Base-by-base conservation (phyloP, 2,329 filamentous ascomycete species). In the Nakataea oryzae region DNA sequence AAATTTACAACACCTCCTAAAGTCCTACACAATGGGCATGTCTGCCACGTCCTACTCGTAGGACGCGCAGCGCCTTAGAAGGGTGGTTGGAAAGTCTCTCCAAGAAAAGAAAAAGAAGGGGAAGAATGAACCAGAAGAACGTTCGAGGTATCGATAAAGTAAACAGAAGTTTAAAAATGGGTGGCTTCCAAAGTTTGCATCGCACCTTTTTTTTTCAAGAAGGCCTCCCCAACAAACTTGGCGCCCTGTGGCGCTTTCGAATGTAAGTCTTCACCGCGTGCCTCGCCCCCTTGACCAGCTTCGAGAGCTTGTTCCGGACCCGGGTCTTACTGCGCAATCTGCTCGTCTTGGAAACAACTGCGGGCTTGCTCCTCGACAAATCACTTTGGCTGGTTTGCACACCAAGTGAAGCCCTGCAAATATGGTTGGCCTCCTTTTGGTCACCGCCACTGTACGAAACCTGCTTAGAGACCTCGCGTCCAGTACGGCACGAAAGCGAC, bases 221-320 rank as follows among this genome's bases (percentile, higher is more conserved):
- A 58, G 11, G 29, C 12, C 27, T 24, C 54, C 27, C 54, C 54
- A 56, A 56, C 26, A 17, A 56, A 5, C 54, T 28, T 11, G 12
- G n/a, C n/a, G n/a, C 41, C 56, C 56, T n/a, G 11, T 29, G 56
- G 29, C 56, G 56, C 29, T 29, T 27, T 9, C n/a, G 56, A 14
- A 58, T 29, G 29, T 58, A 58, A 32, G 27, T 29, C 29, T 57
- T 58, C 17, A 62, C 28, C 3, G 47, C 50, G 11, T 41, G 27
- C 47, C 54, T 62, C 54, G 62, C 62, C 9, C 62, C 62, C 41
- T 57, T 63, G 17, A 63, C 34, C 54, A 61, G 61, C 24, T 41
- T 60, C n/a, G 62, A 63, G n/a, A 63, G 32, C 34, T 60, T 60
- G 11, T 26, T n/a, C 54, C 59, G 57, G 14, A 63, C 27, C 13